Percentiles rank a stretch among this genome's conserved stretches.
Evolutionary conservation across 805 yeast genomes (phyloP).

Genomic region (Middelhovenomyces tepae): DNA sequence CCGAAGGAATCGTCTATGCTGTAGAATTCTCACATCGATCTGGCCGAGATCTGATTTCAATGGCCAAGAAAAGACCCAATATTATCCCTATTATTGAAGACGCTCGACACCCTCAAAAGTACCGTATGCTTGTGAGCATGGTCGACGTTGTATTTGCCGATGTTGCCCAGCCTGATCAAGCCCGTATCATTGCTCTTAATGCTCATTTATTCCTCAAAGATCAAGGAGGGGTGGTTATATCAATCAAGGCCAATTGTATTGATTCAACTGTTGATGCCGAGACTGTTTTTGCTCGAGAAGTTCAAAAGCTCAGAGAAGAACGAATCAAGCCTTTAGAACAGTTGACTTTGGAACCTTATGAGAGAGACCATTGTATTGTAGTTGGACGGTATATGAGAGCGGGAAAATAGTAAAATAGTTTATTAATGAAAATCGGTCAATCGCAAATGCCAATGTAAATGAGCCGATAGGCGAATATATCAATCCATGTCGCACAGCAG

Average conservation of each 20-base stretch:
- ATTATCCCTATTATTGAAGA: conserved; percentile 98
- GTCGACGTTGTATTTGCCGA: conserved; percentile 98
- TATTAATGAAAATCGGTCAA: conserved; percentile 2
- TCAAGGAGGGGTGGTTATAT: conserved; percentile 96
- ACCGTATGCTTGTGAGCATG: conserved; percentile 98
- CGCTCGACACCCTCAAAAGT: conserved; percentile 99
- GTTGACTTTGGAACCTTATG: conserved; percentile 98
- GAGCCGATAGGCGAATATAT: background rate
- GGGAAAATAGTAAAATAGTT: conserved; percentile 32
- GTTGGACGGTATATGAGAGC: conserved; percentile 95
- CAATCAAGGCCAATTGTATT: conserved; percentile 99
- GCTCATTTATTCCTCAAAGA: conserved; percentile 97
- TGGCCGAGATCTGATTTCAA: conserved; percentile 96
- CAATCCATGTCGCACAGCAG: too few relatives aligned
- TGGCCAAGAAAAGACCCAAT: conserved; percentile 99
- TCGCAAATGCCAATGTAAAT: background rate
- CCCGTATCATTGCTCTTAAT: conserved; percentile 98
- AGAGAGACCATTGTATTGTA: conserved; percentile 99
- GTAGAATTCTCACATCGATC: conserved; percentile 99
- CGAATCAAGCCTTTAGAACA: conserved; percentile 97
- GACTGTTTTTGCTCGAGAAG: conserved; percentile 98
- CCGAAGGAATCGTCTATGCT: conserved; percentile 97
- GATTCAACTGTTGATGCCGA: conserved; percentile 99
- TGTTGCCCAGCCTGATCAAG: conserved; percentile 99
- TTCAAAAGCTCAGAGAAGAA: conserved; percentile 97